phyloP scores from a whole-genome alignment of 768 basidiomycete genomes.

The Podaxis mareebaensis region DNA sequence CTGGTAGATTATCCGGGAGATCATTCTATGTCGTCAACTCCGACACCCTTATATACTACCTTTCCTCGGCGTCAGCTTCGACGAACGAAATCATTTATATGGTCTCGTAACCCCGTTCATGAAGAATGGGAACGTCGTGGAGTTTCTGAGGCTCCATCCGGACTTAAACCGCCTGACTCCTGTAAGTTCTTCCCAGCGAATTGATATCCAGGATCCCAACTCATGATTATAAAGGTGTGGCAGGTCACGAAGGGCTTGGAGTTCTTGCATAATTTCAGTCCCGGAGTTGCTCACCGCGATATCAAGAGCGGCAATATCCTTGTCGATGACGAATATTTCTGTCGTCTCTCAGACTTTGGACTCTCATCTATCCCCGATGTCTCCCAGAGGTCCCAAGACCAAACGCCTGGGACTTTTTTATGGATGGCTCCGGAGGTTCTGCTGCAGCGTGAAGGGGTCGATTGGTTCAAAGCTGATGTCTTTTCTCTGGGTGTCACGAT shows the following conservation, averaged over 20 bases:
- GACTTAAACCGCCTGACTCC: not conserved
- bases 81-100: not conserved
- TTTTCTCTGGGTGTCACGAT: not conserved
- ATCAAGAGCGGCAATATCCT: not conserved
- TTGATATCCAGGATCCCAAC: too few species aligned
- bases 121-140: not conserved
- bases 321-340: not conserved
- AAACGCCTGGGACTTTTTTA: not conserved
- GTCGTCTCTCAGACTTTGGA: conserved; percentile 1
- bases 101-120: not conserved
- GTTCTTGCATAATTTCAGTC: not conserved
- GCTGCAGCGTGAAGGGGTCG: not conserved
- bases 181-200: not conserved
- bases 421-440: conserved; percentile 2
- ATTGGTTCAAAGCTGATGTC: not conserved
- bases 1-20: not conserved
- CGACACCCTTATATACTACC: not conserved
- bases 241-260: not conserved
- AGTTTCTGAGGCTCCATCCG: not conserved
- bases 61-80: not conserved
- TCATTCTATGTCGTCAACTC: not conserved
- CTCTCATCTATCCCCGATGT: not conserved
- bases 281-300: not conserved
- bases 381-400: not conserved
- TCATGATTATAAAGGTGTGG: not conserved